These are phyloP conservation scores for Xerocomellus amylosporus DNA, from an alignment of 768 basidiomycete species.

Conservation along the genomic window DNA sequence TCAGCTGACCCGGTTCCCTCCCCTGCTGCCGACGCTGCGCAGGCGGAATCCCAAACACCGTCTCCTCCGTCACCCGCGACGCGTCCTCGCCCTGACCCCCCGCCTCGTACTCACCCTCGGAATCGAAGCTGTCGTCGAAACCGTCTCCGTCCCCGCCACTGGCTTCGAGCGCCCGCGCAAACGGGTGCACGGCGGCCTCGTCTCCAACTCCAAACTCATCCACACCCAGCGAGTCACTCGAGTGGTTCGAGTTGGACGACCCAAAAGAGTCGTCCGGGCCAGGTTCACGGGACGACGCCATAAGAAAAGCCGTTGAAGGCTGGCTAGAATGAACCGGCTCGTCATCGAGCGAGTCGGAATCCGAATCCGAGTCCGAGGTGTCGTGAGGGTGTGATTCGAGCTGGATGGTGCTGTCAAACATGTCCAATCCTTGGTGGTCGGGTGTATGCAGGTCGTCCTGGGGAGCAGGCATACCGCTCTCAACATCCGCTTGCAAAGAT, in stretches of 20 bases:
- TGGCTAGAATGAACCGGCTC: conserved; percentile 56
- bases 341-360: conserved; percentile 58
- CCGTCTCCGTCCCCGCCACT: conserved; percentile 38
- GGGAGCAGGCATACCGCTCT: background rate
- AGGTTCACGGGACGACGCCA: conserved; percentile 44
- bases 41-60: conserved; percentile 68
- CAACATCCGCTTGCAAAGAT: conserved; percentile 8
- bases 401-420: conserved; percentile 20
- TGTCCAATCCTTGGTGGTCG: conserved; percentile 21
- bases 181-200: conserved; percentile 54
- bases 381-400: conserved; percentile 6
- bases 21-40: conserved; percentile 39
- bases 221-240: conserved; percentile 53
- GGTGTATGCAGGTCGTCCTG: conserved; percentile 22
- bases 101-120: conserved; percentile 37
- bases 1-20: conserved; percentile 35
- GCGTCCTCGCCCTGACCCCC: conserved; percentile 13
- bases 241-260: conserved; percentile 57
- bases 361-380: conserved; percentile 41
- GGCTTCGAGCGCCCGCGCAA: conserved; percentile 40
- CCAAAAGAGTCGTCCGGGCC: conserved; percentile 36
- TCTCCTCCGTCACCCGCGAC: conserved; percentile 49
- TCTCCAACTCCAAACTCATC: conserved; percentile 39
- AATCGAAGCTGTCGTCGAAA: conserved; percentile 54
- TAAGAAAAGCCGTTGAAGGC: conserved; percentile 70